Evolutionary conservation across 1,284 basidiomycete genomes (phyloP).

Genomic region (Polyporus tsugae): DNA sequence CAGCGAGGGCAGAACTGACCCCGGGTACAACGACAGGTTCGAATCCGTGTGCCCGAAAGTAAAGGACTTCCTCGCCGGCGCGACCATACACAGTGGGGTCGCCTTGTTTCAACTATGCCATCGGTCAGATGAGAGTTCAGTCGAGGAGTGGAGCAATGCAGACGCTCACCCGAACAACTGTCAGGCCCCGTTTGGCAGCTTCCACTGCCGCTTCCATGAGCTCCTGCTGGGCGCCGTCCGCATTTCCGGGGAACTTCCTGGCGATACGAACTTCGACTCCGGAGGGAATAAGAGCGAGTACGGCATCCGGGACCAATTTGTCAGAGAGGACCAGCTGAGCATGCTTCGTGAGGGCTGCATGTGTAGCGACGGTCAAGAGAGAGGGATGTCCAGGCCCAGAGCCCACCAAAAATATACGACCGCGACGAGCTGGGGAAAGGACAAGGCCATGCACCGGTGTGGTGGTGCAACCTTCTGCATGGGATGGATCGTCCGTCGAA

Average conservation of each 20-base stretch:
- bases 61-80: slow-evolving; percentile 93
- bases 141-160: not conserved
- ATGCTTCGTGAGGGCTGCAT: slow-evolving; percentile 78
- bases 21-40: slow-evolving; percentile 90
- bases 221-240: slow-evolving; percentile 93
- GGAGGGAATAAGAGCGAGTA: slow-evolving; percentile 88
- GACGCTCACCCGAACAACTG: slow-evolving; percentile 81
- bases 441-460: slow-evolving; percentile 37
- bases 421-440: slow-evolving; percentile 49
- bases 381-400: slow-evolving; percentile 96
- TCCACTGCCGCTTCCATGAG: slow-evolving; percentile 92
- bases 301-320: slow-evolving; percentile 94
- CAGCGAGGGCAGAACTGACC: slow-evolving; percentile 89
- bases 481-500: slow-evolving; percentile 1
- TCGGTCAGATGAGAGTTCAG: not conserved
- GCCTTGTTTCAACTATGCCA: slow-evolving; percentile 89
- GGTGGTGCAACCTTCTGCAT: slow-evolving; percentile 28
- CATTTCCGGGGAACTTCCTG: slow-evolving; percentile 97
- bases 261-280: slow-evolving; percentile 83
- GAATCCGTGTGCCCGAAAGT: slow-evolving; percentile 87
- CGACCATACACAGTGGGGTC: slow-evolving; percentile 96
- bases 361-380: slow-evolving; percentile 89
- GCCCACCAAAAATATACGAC: slow-evolving; percentile 88
- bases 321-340: slow-evolving; percentile 93
- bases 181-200: slow-evolving; percentile 81